Evolutionary conservation across 306 rosid genomes (phyloP).

Genomic region (Herpetospermum pedunculosum): DNA sequence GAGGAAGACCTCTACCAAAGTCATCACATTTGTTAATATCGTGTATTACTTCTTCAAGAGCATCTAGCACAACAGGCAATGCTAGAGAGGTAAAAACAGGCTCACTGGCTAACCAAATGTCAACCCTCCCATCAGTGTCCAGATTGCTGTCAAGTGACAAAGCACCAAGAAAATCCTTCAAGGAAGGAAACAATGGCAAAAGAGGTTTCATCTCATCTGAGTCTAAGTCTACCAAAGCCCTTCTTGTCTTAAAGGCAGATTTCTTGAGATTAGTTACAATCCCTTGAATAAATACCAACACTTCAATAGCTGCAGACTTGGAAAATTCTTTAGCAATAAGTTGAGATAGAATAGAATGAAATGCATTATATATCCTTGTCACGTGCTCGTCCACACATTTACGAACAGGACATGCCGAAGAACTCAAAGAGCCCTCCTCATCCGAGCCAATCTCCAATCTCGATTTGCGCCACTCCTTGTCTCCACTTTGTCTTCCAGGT

Average conservation of each 20-base stretch:
- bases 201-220: conserved; percentile 19
- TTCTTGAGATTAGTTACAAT: conserved; percentile 32
- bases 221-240: conserved; percentile 31
- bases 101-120: conserved; percentile 50
- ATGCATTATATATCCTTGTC: conserved; percentile 57
- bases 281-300: conserved; percentile 36
- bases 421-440: conserved; percentile 29
- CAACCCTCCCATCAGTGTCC: conserved; percentile 45
- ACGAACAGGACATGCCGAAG: conserved; percentile 62
- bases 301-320: conserved; percentile 38
- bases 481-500: conserved; percentile 92
- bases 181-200: conserved; percentile 43
- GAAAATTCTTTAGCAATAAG: conserved; percentile 42
- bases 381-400: conserved; percentile 77
- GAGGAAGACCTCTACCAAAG: conserved; percentile 46
- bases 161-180: conserved; percentile 42
- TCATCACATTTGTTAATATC: conserved; percentile 40
- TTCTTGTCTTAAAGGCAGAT: conserved; percentile 63
- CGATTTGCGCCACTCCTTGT: conserved; percentile 81
- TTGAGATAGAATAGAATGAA: conserved; percentile 42
- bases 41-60: conserved; percentile 45
- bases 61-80: conserved; percentile 62
- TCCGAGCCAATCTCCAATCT: conserved; percentile 65
- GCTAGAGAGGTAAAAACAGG: conserved; percentile 67
- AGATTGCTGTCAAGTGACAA: conserved; percentile 42